Base-by-base conservation (phyloP, 148 eudicot species). In the Persicaria tinctoria region DNA sequence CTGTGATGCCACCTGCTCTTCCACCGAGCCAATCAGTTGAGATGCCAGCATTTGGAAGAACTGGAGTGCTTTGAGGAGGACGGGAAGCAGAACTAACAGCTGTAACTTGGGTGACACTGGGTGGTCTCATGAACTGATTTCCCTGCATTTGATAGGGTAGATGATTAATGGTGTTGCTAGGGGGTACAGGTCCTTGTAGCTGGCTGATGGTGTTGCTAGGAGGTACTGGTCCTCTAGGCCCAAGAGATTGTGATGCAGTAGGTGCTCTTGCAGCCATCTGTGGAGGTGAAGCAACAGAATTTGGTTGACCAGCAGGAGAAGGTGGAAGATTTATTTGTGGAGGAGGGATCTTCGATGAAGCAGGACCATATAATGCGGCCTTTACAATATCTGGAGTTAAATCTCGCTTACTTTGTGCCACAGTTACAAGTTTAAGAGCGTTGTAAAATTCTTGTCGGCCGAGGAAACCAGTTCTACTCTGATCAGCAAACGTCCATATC, bases 321-420 rank as follows among this genome's bases (percentile, higher is more conserved):
- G 91, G 81, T 18, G 92, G 87, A 68, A 86, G 75, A 79, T 87
- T 95, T 51, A 95, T 95, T 68, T 88, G 91, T 49, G 99, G 99
- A 73, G 99, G 87, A 79, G 99, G 97, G 77, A 95, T 95, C 83
- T 86, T 95, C 73, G 92, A 83, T 68, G 99, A 89, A 82, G 99
- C 99, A 49, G 97, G 92, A 73, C 97, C 97, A 78, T 84, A 87
- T 77, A 95, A 73, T 74, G 99, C 99, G 23, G 97, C 97, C 82
- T 89, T 95, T n/a, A 95, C 99, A 82, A 95, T 92, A 75, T 95
- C 99, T 5, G 96, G 89, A 50, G 96, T 90, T 80, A 95, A 77
- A n/a, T 95, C 99, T 53, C 99, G 87, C 84, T 90, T 95, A 84
- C 92, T 89, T 78, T 95, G 99, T 56, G 96, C 99, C 73, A 95